These are phyloP conservation scores for Cryptococcus sp. DNA, from an alignment of 1,284 basidiomycete genomes.

Conservation along the genomic window DNA sequence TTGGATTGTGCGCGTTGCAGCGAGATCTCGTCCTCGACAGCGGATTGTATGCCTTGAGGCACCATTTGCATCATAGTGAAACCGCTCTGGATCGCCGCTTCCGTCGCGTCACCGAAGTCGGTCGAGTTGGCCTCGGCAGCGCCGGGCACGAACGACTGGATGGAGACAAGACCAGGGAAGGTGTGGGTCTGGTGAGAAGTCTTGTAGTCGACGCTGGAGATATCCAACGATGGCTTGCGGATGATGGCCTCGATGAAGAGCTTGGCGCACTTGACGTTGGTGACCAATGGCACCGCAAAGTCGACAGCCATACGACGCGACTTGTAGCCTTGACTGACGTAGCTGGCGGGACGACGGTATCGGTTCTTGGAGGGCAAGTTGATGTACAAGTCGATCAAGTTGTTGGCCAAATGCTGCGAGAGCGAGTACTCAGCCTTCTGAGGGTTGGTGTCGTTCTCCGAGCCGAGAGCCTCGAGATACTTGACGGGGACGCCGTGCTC, in stretches of 20 bases:
- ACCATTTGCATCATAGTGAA: conserved; percentile 82
- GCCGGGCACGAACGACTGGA: conserved; percentile 83
- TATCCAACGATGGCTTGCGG: conserved; percentile 78
- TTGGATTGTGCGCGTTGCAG: conserved; percentile 71
- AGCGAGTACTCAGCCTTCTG: conserved; percentile 96
- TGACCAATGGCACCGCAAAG: conserved; percentile 95
- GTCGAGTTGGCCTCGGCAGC: conserved; percentile 61
- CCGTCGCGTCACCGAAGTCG: conserved; percentile 70
- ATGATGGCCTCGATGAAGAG: conserved; percentile 94
- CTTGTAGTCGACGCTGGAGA: conserved; percentile 91
- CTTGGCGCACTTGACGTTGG: conserved; percentile 99
- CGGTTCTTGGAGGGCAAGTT: conserved; percentile 98
- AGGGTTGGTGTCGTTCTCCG: conserved; percentile 66
- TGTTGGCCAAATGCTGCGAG: conserved; percentile 91
- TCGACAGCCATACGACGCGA: conserved; percentile 99
- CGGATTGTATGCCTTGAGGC: conserved; percentile 66
- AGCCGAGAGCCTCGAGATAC: conserved; percentile 86
- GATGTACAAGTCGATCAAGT: conserved; percentile 98
- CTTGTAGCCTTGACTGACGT: conserved; percentile 94
- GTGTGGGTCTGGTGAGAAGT: conserved; percentile 87
- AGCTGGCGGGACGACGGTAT: conserved; percentile 94
- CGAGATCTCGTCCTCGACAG: conserved; percentile 67
- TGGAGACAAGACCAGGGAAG: conserved; percentile 90
- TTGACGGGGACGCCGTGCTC: conserved; percentile 60
- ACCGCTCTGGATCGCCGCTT: conserved; percentile 80